A percentile compares a stretch with the other conserved stretches of the same genome.
Conservation (phyloP, 2,329 filamentous ascomycete species). For the Penicillium sp. region DNA sequence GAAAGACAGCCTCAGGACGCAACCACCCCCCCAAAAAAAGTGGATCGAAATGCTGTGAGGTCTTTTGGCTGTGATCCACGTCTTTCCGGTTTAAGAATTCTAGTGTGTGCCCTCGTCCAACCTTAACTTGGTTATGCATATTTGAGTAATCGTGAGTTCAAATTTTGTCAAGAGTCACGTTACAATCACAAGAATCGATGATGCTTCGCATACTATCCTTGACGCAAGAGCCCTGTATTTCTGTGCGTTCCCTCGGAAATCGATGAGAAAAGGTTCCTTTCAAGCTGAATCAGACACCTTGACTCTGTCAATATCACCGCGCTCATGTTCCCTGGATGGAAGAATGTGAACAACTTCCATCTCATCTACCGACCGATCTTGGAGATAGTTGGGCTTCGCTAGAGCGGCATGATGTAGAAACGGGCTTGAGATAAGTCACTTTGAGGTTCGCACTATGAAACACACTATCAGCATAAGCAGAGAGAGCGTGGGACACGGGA, state of each 20-base stretch:
- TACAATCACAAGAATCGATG: neutral
- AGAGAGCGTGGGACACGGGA: neutral
- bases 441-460: neutral
- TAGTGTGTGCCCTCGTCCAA: too few relatives aligned
- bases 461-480: neutral
- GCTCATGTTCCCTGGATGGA: neutral
- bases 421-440: neutral
- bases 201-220: neutral
- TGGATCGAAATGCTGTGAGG: too few relatives aligned
- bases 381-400: neutral
- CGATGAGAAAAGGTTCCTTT: neutral
- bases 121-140: too few relatives aligned
- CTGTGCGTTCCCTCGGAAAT: neutral
- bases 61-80: too few relatives aligned
- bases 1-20: too few relatives aligned
- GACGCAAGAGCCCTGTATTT: neutral
- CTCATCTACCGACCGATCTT: neutral
- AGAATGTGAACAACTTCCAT: neutral
- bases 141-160: neutral
- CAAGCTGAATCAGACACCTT: neutral
- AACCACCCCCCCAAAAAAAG: too few relatives aligned
- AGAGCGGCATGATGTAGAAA: neutral
- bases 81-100: too few relatives aligned
- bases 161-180: neutral
- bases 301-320: neutral